Evolutionary conservation across 2,329 filamentous ascomycete species (phyloP), one percentile per base, ranked within the genome.

Genomic region (Plectosphaerella cucumerina): DNA sequence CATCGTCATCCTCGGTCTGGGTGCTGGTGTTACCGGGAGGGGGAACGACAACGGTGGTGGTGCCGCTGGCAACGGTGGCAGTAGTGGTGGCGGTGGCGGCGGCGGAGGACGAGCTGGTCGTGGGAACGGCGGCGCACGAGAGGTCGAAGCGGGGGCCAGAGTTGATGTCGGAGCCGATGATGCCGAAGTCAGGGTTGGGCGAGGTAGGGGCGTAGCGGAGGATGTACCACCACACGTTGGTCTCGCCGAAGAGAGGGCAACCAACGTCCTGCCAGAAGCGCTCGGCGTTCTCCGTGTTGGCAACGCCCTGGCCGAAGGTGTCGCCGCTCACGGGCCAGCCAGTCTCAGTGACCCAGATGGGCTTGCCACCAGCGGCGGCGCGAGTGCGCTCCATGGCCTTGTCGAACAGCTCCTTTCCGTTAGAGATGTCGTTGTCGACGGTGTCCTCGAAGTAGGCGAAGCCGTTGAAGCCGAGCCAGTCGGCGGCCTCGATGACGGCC

Each of bases 261-360:
- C 84, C 88, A 48, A 93, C 87, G 44, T 86, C 74, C 59, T 89
- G 77, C 87, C 89, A 96, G 79, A 83, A 96, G n/a, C 70, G 79
- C 73, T 89, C 77, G 42, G 91, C 89, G 64, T 93, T 92, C 49
- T 77, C 72, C 31, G 72, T 56, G 34, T 75, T 84, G 6, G 91
- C 76, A 10, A 86, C 77, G 39, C 82, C 89, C 46, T 80, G 65
- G 59, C 84, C 84, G 55, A 78, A 70, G 1, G 72, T 77, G 57
- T 80, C 71, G 50, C 90, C 91, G 60, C 77, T 83, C 49, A 91
- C 83, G 46, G 91, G 90, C 83, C 89, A 94, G 57, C 91, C 91
- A 15, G 90, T 94, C 78, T 96, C 90, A 23, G 90, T 94, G 56
- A 95, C 80, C 89, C 89, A 94, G 59, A 95, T 80, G 17, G 81